Conservation (phyloP, 2,329 filamentous ascomycete genomes). For the Cytospora leucostoma region DNA sequence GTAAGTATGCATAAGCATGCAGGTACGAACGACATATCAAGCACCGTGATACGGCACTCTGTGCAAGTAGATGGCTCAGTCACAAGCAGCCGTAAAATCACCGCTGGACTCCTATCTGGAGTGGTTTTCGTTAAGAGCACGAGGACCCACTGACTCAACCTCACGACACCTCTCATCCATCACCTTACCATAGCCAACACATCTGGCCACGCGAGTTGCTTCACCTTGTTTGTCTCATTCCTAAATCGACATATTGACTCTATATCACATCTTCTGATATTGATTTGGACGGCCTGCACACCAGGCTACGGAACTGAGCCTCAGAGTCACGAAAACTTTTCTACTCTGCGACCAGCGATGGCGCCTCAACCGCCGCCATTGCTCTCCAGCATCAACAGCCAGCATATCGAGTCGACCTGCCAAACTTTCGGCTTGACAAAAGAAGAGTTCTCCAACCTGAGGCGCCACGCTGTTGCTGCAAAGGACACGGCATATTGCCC, state of each 20-base stretch:
- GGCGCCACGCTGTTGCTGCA: conserved; percentile 64
- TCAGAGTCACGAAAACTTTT: neutral
- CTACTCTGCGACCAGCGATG: conserved; percentile 18
- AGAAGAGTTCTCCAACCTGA: conserved; percentile 66
- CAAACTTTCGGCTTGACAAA: conserved; percentile 53
- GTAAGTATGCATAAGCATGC: too few relatives aligned
- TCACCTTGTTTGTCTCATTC: neutral
- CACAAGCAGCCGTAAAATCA: too few relatives aligned
- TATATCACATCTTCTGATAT: neutral
- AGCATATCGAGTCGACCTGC: conserved; percentile 38
- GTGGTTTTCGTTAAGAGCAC: neutral
- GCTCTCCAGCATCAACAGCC: conserved; percentile 31
- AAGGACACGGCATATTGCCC: conserved; percentile 86
- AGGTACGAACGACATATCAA: too few relatives aligned
- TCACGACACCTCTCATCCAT: neutral
- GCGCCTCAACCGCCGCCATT: conserved; percentile 28
- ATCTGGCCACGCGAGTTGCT: too few relatives aligned
- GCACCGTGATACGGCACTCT: too few relatives aligned
- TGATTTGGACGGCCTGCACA: neutral
- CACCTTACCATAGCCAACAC: neutral
- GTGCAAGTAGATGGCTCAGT: too few relatives aligned
- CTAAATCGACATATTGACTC: neutral
- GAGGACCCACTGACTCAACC: neutral
- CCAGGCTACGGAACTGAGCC: neutral
- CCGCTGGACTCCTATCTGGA: too few relatives aligned